These are phyloP conservation scores for Sugiyamaella floridensis DNA, from an alignment of 805 yeast species.

Conservation along the genomic window DNA sequence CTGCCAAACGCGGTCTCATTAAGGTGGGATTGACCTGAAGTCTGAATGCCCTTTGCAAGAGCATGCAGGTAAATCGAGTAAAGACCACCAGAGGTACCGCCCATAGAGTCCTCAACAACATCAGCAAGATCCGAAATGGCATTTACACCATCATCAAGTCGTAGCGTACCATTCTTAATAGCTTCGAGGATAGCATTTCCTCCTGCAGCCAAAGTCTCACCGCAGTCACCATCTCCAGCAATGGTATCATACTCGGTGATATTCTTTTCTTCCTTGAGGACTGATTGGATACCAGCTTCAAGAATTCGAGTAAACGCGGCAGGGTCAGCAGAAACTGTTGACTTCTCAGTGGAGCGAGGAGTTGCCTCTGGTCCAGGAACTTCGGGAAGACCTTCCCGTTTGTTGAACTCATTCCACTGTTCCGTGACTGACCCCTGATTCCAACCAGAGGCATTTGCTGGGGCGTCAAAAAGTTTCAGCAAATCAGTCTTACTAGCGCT, in stretches of 20 bases:
- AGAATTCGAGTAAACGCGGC: slow-evolving; percentile 32
- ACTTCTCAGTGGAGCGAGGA: slow-evolving; percentile 4
- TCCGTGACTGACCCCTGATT: slow-evolving; percentile 36
- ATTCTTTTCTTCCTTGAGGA: slow-evolving; percentile 66
- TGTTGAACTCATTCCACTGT: slow-evolving; percentile 17
- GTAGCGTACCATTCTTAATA: slow-evolving; percentile 34
- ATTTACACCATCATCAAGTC: slow-evolving; percentile 37
- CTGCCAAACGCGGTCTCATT: slow-evolving; percentile 22
- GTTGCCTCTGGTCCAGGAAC: slow-evolving; percentile 21
- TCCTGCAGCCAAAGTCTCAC: slow-evolving; percentile 74
- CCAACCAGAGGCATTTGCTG: slow-evolving; percentile 84
- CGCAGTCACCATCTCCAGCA: slow-evolving; percentile 98
- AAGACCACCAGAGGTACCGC: slow-evolving; percentile 93
- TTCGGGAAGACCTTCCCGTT: slow-evolving; percentile 10
- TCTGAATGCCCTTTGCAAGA: slow-evolving; percentile 47
- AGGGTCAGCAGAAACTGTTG: slow-evolving; percentile 32
- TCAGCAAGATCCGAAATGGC: slow-evolving; percentile 71
- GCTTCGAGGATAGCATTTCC: slow-evolving; percentile 62
- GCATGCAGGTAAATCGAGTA: slow-evolving; percentile 82
- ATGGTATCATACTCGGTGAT: slow-evolving; percentile 79
- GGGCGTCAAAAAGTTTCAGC: slow-evolving; percentile 56
- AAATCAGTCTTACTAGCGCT: slow-evolving; percentile 33
- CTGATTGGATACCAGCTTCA: slow-evolving; percentile 43
- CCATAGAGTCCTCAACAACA: slow-evolving; percentile 85
- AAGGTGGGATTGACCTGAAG: slow-evolving; percentile 18